These are phyloP conservation scores for Pyrenula massariospora DNA, from an alignment of 495 filamentous ascomycete species.

Conservation along the genomic window DNA sequence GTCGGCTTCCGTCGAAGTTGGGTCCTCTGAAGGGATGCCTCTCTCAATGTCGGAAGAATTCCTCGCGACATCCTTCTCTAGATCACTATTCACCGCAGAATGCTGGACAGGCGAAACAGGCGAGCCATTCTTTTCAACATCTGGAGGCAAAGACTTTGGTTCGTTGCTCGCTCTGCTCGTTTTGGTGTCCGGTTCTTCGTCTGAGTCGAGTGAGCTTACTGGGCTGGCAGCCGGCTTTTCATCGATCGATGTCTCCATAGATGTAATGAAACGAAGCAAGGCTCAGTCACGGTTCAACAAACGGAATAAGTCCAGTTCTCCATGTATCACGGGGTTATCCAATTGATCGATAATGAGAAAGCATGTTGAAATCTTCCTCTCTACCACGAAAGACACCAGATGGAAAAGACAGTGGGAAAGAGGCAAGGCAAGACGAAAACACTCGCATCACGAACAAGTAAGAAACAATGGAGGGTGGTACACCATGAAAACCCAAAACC, in stretches of 20 bases:
- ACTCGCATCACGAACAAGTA: too few relatives aligned
- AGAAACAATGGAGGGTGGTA: too few relatives aligned
- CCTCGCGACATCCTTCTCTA: not conserved
- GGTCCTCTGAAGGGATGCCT: not conserved
- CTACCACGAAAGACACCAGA: too few relatives aligned
- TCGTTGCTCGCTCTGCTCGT: not conserved
- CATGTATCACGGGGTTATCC: too few relatives aligned
- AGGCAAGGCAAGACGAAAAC: too few relatives aligned
- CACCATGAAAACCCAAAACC: too few relatives aligned
- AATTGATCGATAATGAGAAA: too few relatives aligned
- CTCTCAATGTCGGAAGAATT: not conserved
- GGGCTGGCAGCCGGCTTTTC: not conserved
- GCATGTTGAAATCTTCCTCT: too few relatives aligned
- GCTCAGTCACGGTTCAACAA: too few relatives aligned
- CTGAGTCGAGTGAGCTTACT: not conserved
- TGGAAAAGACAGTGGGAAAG: too few relatives aligned
- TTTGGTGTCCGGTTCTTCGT: not conserved
- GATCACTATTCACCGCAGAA: not conserved
- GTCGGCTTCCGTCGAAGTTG: not conserved
- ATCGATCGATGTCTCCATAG: not conserved
- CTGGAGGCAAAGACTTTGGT: not conserved
- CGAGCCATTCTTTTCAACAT: not conserved
- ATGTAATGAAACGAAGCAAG: too few relatives aligned
- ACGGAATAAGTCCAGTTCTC: too few relatives aligned
- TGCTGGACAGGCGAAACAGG: not conserved